phyloP scores from a whole-genome alignment of 306 rosid genomes.

The Lablab purpureus region DNA sequence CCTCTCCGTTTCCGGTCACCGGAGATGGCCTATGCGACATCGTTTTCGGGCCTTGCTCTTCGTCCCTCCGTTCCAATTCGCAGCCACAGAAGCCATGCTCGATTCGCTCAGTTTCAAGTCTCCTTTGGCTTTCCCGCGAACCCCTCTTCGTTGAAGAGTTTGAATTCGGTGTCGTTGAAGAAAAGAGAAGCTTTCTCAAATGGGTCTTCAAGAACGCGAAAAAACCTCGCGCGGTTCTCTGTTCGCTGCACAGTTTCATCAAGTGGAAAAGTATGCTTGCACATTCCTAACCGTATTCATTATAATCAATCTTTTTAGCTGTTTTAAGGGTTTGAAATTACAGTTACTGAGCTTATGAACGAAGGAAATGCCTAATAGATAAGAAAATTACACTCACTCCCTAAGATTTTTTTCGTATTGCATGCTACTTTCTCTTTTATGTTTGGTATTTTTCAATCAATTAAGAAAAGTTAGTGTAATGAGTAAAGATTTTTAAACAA shows the following conservation, averaged over 20 bases:
- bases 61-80: conserved; percentile 53
- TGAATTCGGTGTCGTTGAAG: conserved; percentile 48
- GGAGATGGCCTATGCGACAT: conserved; percentile 66
- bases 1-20: conserved; percentile 18
- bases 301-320: not conserved
- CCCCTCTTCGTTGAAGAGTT: conserved; percentile 49
- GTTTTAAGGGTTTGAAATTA: not conserved
- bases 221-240: conserved; percentile 49
- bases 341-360: not conserved
- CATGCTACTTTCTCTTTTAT: no score
- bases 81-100: conserved; percentile 42
- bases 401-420: no score
- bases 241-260: conserved; percentile 68
- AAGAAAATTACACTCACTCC: no score
- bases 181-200: conserved; percentile 52
- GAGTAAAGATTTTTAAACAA: no score
- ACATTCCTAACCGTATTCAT: not conserved
- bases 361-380: not conserved
- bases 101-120: conserved; percentile 51
- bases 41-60: conserved; percentile 54
- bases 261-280: conserved; percentile 70
- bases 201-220: conserved; percentile 48
- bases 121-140: conserved; percentile 44
- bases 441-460: no score
- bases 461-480: no score